phyloP scores from a whole-genome alignment of 768 basidiomycete species.

The Tubosaeta sp. region DNA sequence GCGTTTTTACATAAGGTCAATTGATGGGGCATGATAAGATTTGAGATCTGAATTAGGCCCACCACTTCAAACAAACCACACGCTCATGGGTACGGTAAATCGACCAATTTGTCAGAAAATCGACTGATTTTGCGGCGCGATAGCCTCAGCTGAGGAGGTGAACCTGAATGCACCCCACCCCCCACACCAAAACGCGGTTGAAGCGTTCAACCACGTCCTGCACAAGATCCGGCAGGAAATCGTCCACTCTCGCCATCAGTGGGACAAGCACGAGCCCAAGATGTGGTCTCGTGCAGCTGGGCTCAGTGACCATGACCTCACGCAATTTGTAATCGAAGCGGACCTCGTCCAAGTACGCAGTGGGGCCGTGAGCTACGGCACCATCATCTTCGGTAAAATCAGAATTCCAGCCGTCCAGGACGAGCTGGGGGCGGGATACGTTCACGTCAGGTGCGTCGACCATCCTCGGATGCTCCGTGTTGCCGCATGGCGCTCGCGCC shows the following conservation, averaged over 20 bases:
- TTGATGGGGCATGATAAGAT: background rate
- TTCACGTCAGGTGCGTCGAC: conserved; percentile 62
- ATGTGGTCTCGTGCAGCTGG: conserved; percentile 64
- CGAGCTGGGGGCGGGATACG: conserved; percentile 54
- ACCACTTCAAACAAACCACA: conserved; percentile 1
- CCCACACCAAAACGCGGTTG: conserved; percentile 57
- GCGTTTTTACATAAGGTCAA: background rate
- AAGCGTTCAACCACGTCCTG: conserved; percentile 58
- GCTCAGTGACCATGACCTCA: conserved; percentile 50
- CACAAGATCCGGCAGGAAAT: conserved; percentile 62
- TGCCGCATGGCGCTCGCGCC: background rate
- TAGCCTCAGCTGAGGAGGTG: conserved; percentile 57
- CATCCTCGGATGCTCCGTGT: conserved; percentile 1
- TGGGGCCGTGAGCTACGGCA: conserved; percentile 61
- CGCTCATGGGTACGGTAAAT: conserved; percentile 22
- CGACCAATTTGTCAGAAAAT: background rate
- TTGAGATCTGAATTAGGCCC: background rate
- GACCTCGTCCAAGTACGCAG: conserved; percentile 48
- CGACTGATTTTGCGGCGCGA: conserved; percentile 11
- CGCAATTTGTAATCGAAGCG: conserved; percentile 43
- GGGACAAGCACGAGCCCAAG: conserved; percentile 55
- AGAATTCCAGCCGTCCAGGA: conserved; percentile 64
- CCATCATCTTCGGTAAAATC: conserved; percentile 73
- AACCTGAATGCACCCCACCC: conserved; percentile 54
- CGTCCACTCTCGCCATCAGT: conserved; percentile 58